Base-by-base conservation (phyloP, 305 asterid genomes). In the Rubia peregrina region DNA sequence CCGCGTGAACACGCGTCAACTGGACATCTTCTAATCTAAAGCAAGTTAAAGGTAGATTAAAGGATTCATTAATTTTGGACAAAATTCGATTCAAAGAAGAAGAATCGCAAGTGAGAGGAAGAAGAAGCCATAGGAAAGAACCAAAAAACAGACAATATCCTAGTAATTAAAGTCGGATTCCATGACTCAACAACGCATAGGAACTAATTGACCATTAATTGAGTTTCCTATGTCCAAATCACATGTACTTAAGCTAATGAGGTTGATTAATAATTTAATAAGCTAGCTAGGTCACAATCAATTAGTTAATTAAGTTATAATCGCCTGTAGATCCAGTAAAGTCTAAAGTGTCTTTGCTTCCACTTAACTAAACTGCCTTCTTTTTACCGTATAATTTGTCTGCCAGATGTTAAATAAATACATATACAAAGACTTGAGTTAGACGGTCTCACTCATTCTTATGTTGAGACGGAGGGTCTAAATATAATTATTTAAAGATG, bases 101-200 rank as follows among this genome's bases (percentile, higher is more conserved):
- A 44, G 42, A 5, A 48, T 14, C 0, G 38, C 22, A 61, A 70
- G 40, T 24, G 71, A 73, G 65, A 70, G 72, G 51, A 64, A 70
- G 71, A 49, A 74, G 49, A 49, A 24, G 72, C 48, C 64, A 33
- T 33, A 69, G 9, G 49, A 21, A 26, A 40, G 36, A 55, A 30
- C 22, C 60, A 19, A 48, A 49, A 38, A 36, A 63, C 5, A 64
- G 7, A 17, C 41, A 26, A 44, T 7, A 62, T 61, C 12, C 55
- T 64, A 59, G 44, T 64, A 68, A 61, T 68, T 55, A 69, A 33
- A 75, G 87, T 84, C 80, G 19, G 77, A 75, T 72, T 82, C 76
- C 55, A 72, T 88, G 95, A 88, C 86, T 88, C 90, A 78, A 82
- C 86, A 74, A 79, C 80, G 73, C 85, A 51, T 51, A 10, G 59